Conservation (phyloP, 345 rosid species). For the Stellera chamaejasme region DNA sequence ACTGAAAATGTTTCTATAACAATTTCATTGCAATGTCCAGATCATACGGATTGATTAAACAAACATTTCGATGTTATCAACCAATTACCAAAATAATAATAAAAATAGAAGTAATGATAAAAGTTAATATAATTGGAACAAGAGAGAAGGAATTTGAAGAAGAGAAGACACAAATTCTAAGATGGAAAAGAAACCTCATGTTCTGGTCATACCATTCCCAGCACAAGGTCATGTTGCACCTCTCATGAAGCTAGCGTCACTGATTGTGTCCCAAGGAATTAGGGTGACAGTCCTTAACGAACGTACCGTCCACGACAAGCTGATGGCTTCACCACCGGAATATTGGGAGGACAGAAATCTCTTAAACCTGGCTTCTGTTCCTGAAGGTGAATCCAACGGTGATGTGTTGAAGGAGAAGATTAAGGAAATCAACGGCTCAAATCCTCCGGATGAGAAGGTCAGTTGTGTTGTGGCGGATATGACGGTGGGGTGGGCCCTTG, state of each 20-base stretch:
- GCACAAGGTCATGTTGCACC: conserved; percentile 33
- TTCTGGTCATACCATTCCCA: conserved; percentile 5
- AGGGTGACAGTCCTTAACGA: conserved; percentile 31
- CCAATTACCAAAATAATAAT: no score
- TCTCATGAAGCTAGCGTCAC: conserved; percentile 26
- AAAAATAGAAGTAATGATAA: no score
- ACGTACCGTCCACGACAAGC: conserved; percentile 11
- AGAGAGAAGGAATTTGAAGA: no score
- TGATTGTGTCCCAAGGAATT: conserved; percentile 23
- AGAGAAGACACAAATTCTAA: no score
- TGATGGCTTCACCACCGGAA: conserved; percentile 11
- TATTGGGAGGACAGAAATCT: neutral
- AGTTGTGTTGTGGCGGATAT: conserved; percentile 22
- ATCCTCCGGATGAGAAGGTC: conserved; percentile 10
- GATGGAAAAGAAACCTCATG: no score
- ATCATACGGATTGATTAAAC: no score
- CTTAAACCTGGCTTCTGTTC: conserved; percentile 19
- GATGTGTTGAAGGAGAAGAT: conserved; percentile 16
- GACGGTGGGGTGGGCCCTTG: conserved; percentile 18
- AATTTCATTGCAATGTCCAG: no score
- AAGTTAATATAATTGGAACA: no score
- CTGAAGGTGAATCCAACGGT: conserved; percentile 12
- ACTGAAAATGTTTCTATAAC: no score
- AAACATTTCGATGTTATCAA: no score
- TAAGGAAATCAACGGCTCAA: conserved; percentile 13